Percentiles rank a stretch among this genome's conserved stretches.
phyloP scores from a whole-genome alignment of 1,139 yeast genomes.

The Casaregolazyma lundiana region DNA sequence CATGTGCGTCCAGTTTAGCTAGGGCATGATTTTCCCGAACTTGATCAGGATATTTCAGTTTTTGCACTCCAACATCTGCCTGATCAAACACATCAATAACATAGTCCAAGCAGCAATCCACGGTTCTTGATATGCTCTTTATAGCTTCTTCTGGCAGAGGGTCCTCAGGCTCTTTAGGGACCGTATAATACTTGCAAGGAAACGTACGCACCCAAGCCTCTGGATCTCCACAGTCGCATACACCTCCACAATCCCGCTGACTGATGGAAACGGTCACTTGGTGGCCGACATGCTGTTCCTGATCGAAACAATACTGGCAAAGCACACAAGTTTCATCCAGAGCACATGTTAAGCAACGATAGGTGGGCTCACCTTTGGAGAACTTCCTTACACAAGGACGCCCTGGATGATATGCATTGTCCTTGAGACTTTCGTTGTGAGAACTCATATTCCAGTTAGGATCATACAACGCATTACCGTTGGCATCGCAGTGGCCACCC shows the following conservation, averaged over 20 bases:
- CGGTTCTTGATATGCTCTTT: slow-evolving; percentile 34
- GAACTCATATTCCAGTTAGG: slow-evolving; percentile 24
- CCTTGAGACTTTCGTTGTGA: slow-evolving; percentile 18
- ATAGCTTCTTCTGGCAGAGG: slow-evolving; percentile 31
- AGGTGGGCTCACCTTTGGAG: slow-evolving; percentile 80
- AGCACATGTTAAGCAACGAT: slow-evolving; percentile 78
- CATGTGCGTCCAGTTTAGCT: slow-evolving; percentile 35
- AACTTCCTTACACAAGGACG: slow-evolving; percentile 77
- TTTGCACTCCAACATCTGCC: slow-evolving; percentile 40
- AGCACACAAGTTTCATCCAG: slow-evolving; percentile 83
- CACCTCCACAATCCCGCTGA: slow-evolving; percentile 82
- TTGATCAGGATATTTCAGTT: slow-evolving; percentile 24
- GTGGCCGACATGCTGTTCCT: slow-evolving; percentile 70
- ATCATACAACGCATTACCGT: not conserved
- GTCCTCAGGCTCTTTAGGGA: slow-evolving; percentile 19
- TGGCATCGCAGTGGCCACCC: not conserved
- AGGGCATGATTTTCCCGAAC: slow-evolving; percentile 27
- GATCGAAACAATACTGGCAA: slow-evolving; percentile 72
- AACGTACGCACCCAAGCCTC: slow-evolving; percentile 65
- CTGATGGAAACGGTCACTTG: slow-evolving; percentile 69
- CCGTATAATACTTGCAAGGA: slow-evolving; percentile 45
- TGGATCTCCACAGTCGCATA: slow-evolving; percentile 91
- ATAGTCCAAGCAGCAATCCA: slow-evolving; percentile 63
- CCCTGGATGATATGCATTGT: slow-evolving; percentile 48
- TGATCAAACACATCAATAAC: slow-evolving; percentile 62